Evolutionary conservation across 1,284 basidiomycete species (phyloP).

Genomic region (Cutaneotrichosporon arboriforme): DNA sequence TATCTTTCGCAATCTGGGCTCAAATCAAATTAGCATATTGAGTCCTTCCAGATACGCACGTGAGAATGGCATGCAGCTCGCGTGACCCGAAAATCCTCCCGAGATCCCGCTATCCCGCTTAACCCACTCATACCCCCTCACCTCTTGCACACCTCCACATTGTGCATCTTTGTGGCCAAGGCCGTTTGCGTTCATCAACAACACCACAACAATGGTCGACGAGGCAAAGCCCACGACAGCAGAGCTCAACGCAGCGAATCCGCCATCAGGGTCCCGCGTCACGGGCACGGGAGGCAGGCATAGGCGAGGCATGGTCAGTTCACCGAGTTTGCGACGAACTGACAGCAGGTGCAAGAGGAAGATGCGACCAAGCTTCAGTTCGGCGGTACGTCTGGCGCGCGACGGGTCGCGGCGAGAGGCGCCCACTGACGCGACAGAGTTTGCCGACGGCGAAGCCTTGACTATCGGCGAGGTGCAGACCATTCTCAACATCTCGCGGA

Average conservation of each 20-base stretch:
- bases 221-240: slow-evolving; percentile 18
- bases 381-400: slow-evolving; percentile 39
- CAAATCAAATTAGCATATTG: too few relatives aligned
- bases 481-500: slow-evolving; percentile 28
- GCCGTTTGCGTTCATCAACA: not conserved
- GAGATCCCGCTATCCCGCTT: too few relatives aligned
- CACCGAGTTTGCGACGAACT: not conserved
- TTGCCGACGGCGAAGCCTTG: slow-evolving; percentile 39
- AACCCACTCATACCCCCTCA: not conserved
- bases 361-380: slow-evolving; percentile 46
- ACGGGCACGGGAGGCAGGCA: not conserved
- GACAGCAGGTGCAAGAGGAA: slow-evolving; percentile 33
- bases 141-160: not conserved
- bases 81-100: too few relatives aligned
- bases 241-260: slow-evolving; percentile 7
- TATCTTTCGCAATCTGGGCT: too few relatives aligned
- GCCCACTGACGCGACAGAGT: slow-evolving; percentile 36
- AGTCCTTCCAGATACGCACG: too few relatives aligned
- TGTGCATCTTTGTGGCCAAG: not conserved
- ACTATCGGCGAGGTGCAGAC: slow-evolving; percentile 38
- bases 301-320: slow-evolving; percentile 4
- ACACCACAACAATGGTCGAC: slow-evolving; percentile 30
- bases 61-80: too few relatives aligned
- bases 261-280: not conserved
- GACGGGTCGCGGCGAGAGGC: not conserved